These are phyloP conservation scores for Russula griseocarnosa DNA, from an alignment of 768 basidiomycete species.

Conservation along the genomic window DNA sequence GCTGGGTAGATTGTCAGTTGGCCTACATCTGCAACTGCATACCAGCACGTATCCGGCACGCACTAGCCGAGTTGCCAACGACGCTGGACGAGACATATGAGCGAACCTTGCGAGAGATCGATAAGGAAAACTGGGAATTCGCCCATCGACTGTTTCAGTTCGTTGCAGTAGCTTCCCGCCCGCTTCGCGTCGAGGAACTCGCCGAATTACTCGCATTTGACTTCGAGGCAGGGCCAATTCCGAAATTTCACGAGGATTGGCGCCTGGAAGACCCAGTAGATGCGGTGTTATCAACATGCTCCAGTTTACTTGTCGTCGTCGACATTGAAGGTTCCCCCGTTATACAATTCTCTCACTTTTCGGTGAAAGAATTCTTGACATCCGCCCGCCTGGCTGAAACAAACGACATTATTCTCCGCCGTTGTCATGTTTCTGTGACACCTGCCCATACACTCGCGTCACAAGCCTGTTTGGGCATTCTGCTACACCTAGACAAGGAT, in stretches of 20 bases:
- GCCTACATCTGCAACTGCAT: neutral
- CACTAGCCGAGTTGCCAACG: neutral
- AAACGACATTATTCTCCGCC: neutral
- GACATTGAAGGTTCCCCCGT: neutral
- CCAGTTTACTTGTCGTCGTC: neutral
- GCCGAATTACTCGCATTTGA: neutral
- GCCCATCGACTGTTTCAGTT: neutral
- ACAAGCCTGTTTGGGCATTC: neutral
- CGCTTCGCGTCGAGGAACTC: neutral
- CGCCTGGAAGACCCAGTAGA: neutral
- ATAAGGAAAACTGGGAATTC: neutral
- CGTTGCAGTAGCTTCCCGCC: neutral
- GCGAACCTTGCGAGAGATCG: neutral
- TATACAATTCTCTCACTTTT: neutral
- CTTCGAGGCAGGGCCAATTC: neutral
- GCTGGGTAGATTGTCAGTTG: neutral
- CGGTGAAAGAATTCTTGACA: neutral
- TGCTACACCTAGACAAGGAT: neutral
- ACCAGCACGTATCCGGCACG: neutral
- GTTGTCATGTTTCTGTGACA: neutral
- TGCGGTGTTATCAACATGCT: neutral
- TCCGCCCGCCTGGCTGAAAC: neutral
- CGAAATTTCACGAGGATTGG: neutral
- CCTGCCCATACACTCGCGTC: neutral
- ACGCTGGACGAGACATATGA: neutral